phyloP scores from a whole-genome alignment of 768 basidiomycete species.

The Rhizopogon salebrosus region DNA sequence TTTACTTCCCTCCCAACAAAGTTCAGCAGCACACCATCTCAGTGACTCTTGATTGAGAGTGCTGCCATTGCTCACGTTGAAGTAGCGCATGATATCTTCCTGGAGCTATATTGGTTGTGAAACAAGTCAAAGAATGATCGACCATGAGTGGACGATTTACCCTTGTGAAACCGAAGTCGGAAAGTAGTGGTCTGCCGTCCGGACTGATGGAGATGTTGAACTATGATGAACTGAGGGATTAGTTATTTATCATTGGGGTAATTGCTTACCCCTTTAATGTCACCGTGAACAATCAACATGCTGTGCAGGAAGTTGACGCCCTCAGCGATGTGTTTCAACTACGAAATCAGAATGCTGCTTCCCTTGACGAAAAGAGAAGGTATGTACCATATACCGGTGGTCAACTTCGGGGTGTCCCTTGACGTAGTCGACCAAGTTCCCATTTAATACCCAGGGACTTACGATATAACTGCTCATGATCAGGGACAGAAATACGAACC shows the following conservation, averaged over 20 bases:
- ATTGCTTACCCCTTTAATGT: constrained; percentile 43
- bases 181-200: constrained; percentile 43
- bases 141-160: constrained; percentile 19
- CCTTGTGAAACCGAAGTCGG: constrained; percentile 54
- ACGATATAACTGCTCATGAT: constrained; percentile 42
- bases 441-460: constrained; percentile 52
- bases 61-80: background rate
- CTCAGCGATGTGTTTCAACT: constrained; percentile 42
- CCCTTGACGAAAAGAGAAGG: background rate
- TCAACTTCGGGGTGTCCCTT: constrained; percentile 36
- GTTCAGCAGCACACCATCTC: constrained; percentile 51
- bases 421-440: constrained; percentile 44
- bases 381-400: constrained; percentile 35
- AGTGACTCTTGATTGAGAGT: constrained; percentile 21
- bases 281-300: constrained; percentile 54
- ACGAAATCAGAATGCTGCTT: background rate
- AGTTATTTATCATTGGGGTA: background rate
- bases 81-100: constrained; percentile 39
- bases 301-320: constrained; percentile 47
- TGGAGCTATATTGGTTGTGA: constrained; percentile 35
- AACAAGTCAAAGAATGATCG: background rate
- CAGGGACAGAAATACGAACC: background rate
- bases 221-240: constrained; percentile 20
- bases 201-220: constrained; percentile 44
- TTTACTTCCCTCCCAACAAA: constrained; percentile 43